Conservation (phyloP, 2,329 filamentous ascomycete genomes). For the Trichoderma pleuroti region DNA sequence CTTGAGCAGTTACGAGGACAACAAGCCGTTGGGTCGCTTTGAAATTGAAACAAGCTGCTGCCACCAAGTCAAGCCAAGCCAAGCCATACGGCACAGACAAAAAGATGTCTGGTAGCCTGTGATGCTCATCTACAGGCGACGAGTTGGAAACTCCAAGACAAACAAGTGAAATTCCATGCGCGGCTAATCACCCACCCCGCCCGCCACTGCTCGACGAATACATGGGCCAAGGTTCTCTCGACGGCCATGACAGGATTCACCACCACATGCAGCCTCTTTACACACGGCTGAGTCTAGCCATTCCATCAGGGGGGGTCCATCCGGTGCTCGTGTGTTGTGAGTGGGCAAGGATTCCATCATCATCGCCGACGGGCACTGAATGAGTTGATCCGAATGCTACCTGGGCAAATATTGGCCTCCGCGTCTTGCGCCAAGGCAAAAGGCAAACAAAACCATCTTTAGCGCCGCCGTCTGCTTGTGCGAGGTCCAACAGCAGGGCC, state of each 20-base stretch:
- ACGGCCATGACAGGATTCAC: not conserved
- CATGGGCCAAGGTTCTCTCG: not conserved
- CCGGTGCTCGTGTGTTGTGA: not conserved
- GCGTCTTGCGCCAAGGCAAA: slow-evolving; percentile 10
- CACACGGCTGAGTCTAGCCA: not conserved
- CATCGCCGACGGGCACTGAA: not conserved
- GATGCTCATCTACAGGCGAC: not conserved
- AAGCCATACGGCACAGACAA: not conserved
- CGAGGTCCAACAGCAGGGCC: not conserved
- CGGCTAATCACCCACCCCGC: not conserved
- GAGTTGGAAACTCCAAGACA: not conserved
- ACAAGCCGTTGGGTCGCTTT: not conserved
- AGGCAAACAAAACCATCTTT: slow-evolving; percentile 4
- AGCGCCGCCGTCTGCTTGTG: not conserved
- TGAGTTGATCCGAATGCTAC: slow-evolving; percentile 8
- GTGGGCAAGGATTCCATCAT: not conserved
- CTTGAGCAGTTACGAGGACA: not conserved
- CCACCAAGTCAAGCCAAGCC: no score
- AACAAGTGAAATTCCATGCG: not conserved
- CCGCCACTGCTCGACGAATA: not conserved
- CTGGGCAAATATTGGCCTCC: slow-evolving; percentile 3
- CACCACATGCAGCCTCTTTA: slow-evolving; percentile 12
- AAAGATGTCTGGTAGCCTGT: not conserved
- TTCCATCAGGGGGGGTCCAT: not conserved
- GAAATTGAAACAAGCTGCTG: not conserved